phyloP scores from a whole-genome alignment of 768 basidiomycete genomes.

The Cubamyces lactineus region DNA sequence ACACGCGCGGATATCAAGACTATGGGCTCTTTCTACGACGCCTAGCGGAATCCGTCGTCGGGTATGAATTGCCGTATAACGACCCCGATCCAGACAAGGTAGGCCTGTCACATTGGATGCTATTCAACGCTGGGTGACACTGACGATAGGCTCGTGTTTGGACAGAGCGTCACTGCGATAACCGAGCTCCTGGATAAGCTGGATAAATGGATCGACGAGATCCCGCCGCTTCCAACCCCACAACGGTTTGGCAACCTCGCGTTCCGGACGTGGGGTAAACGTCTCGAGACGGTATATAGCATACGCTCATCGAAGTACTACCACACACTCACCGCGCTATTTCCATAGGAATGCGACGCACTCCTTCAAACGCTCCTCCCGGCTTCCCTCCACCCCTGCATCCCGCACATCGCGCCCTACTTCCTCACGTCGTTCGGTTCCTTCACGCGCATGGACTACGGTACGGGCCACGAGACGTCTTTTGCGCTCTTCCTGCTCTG shows the following conservation, averaged over 20 bases:
- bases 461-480: conserved; percentile 93
- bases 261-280: conserved; percentile 82
- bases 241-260: conserved; percentile 94
- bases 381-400: conserved; percentile 43
- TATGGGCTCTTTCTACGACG: conserved; percentile 76
- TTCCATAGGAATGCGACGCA: conserved; percentile 52
- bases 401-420: conserved; percentile 77
- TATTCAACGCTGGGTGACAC: not conserved
- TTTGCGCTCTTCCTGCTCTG: conserved; percentile 80
- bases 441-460: conserved; percentile 91
- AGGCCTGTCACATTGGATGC: not conserved
- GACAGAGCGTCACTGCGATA: conserved; percentile 50
- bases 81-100: conserved; percentile 33
- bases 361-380: conserved; percentile 57
- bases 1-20: conserved; percentile 69
- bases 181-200: conserved; percentile 66
- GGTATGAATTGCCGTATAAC: conserved; percentile 53
- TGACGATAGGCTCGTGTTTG: not conserved
- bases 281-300: conserved; percentile 70
- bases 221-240: conserved; percentile 71
- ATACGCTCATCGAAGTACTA: conserved; percentile 10
- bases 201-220: conserved; percentile 76
- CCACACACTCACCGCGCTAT: not conserved
- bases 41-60: conserved; percentile 78
- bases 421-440: conserved; percentile 87